These are phyloP conservation scores for Linanthus parryae DNA, from an alignment of 148 eudicot species.

Conservation along the genomic window DNA sequence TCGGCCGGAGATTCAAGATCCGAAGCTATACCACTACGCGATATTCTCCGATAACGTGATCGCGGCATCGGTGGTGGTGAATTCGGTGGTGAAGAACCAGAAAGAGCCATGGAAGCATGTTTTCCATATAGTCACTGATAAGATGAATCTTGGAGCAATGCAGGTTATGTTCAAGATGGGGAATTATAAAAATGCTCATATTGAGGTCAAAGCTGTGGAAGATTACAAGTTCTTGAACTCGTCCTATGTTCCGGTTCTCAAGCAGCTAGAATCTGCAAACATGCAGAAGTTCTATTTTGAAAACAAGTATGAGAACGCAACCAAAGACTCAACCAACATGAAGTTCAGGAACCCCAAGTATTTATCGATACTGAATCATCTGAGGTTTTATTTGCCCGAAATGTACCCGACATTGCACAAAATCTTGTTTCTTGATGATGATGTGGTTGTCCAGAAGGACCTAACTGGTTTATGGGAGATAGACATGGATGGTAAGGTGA, in stretches of 20 bases:
- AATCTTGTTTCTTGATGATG: constrained; percentile 87
- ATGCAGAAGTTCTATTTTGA: constrained; percentile 80
- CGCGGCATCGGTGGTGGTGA: constrained; percentile 96
- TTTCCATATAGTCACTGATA: constrained; percentile 91
- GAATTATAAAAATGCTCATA: constrained; percentile 79
- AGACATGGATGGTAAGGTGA: constrained; percentile 96
- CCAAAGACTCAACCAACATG: constrained; percentile 90
- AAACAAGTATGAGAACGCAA: constrained; percentile 83
- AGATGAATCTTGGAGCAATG: constrained; percentile 96
- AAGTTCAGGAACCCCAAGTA: constrained; percentile 96
- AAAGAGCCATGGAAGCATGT: constrained; percentile 89
- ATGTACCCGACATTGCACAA: constrained; percentile 84
- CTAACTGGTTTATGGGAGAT: constrained; percentile 89
- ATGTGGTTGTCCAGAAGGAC: constrained; percentile 86
- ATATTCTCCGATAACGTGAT: constrained; percentile 90
- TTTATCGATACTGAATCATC: constrained; percentile 81
- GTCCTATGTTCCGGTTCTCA: constrained; percentile 82
- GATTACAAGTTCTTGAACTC: constrained; percentile 87
- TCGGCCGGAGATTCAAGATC: constrained; percentile 80
- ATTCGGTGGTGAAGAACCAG: constrained; percentile 78
- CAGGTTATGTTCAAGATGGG: constrained; percentile 92
- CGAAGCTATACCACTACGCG: constrained; percentile 81
- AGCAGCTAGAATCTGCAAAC: constrained; percentile 90
- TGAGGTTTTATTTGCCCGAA: constrained; percentile 88
- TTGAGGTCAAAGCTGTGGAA: constrained; percentile 89